Evolutionary conservation across 108 stramenopile genomes (phyloP), one percentile per base, ranked within the genome.

Genomic region (Conticribra weissflogii): DNA sequence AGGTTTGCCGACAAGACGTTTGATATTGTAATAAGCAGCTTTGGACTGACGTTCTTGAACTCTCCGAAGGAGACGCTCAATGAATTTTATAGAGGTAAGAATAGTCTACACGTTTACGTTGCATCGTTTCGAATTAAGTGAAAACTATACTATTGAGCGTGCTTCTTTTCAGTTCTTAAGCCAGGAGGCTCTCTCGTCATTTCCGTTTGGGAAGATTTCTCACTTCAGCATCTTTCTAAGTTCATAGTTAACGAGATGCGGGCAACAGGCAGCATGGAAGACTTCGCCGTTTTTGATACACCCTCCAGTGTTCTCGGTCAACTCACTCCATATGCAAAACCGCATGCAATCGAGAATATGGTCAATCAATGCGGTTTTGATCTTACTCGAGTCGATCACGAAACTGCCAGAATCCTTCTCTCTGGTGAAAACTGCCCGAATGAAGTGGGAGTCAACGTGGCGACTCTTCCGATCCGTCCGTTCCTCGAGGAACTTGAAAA

Each of bases 161-260:
- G n/a, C n/a, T n/a, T n/a, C n/a, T n/a, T n/a, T n/a, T n/a, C n/a
- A n/a, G n/a, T 65, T 17, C 63, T 77, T 48, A 77, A 77, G 63
- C 76, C 76, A 14, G 71, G 64, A 29, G 76, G 76, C 34, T 58
- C 54, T 1, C 44, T 77, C 19, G 41, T 77, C n/a, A 62, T 77
- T 33, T 64, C 70, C 31, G 71, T 77, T 14, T 77, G 70, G 70
- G 76, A 77, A 34, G 66, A 75, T 47, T 61, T 75, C 17, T 44
- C 66, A 21, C 46, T 75, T 23, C 33, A 27, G 17, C 59, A 67
- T 15, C 53, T 75, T 1, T 63, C 60, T 8, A 53, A 61, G 17
- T 71, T 34, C 22, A 77, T 72, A 14, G 32, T 77, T 29, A 27
- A 64, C 44, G 55, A 72, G 58, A 65, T 72, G 56, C 54, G 30